phyloP scores from a whole-genome alignment of 73 alveolate genomes.

The Tetrahymena thermophila region DNA sequence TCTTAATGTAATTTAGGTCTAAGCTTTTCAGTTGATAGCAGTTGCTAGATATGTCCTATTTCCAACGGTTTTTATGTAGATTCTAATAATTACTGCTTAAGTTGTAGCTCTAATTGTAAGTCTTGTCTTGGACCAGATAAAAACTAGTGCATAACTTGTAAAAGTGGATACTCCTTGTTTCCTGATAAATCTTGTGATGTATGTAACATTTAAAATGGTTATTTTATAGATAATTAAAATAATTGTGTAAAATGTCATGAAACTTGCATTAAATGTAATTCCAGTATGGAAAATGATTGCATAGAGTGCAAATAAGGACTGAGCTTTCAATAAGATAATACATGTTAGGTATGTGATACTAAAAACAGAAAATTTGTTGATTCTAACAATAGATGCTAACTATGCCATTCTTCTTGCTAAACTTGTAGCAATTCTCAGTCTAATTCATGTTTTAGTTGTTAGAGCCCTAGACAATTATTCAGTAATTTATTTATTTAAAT shows the following conservation, averaged over 20 bases:
- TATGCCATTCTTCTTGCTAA: background rate
- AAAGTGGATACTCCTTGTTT: background rate
- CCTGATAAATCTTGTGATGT: background rate
- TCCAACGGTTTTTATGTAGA: background rate
- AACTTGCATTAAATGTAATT: background rate
- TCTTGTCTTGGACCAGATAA: background rate
- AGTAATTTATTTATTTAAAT: background rate
- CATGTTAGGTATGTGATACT: background rate
- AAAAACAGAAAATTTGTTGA: background rate
- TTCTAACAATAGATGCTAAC: background rate
- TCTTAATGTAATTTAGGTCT: background rate
- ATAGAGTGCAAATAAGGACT: background rate
- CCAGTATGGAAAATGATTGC: background rate
- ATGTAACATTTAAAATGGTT: background rate
- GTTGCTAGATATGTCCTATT: background rate
- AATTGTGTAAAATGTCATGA: background rate
- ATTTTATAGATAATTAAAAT: background rate
- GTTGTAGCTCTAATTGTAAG: background rate
- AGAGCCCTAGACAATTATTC: background rate
- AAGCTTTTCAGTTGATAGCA: background rate
- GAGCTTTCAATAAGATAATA: background rate
- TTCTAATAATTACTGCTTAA: background rate
- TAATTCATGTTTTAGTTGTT: background rate
- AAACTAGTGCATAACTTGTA: background rate
- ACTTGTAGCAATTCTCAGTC: background rate